These are phyloP conservation scores for Paramecium biaurelia DNA, from an alignment of 73 alveolate genomes.

Conservation along the genomic window DNA sequence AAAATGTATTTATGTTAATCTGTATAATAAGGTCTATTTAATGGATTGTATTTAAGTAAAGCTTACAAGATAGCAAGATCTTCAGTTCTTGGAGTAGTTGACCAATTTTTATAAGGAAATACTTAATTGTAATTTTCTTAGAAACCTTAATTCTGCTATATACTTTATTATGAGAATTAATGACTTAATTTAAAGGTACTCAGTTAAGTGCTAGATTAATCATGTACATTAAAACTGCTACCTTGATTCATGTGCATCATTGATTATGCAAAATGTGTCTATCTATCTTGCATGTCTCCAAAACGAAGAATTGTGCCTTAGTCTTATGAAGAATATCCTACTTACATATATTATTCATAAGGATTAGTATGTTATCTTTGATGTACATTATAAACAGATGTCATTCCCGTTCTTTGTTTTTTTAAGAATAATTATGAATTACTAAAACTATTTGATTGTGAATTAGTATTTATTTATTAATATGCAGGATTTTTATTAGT, in stretches of 20 bases:
- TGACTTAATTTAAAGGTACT: neutral
- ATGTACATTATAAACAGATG: neutral
- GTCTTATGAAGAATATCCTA: neutral
- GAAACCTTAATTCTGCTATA: neutral
- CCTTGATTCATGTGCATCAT: conserved; percentile 16
- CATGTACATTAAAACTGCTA: conserved; percentile 40
- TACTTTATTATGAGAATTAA: neutral
- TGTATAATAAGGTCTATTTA: conserved; percentile 57
- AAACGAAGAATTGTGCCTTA: neutral
- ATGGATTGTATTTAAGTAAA: conserved; percentile 61
- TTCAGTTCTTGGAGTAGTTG: conserved; percentile 66
- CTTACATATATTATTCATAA: conserved; percentile 20
- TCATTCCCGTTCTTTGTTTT: neutral
- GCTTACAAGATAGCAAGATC: conserved; percentile 63
- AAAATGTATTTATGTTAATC: conserved; percentile 61
- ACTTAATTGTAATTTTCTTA: conserved; percentile 11
- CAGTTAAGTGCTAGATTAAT: conserved; percentile 31
- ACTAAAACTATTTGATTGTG: neutral
- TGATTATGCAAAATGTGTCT: neutral
- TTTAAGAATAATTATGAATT: neutral
- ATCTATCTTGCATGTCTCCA: neutral
- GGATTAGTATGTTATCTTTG: conserved; percentile 11
- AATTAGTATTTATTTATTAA: neutral
- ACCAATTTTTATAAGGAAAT: conserved; percentile 60
- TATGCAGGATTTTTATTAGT: neutral